Base-by-base conservation (phyloP, 306 rosid species). In the Cucurbita pepo region DNA sequence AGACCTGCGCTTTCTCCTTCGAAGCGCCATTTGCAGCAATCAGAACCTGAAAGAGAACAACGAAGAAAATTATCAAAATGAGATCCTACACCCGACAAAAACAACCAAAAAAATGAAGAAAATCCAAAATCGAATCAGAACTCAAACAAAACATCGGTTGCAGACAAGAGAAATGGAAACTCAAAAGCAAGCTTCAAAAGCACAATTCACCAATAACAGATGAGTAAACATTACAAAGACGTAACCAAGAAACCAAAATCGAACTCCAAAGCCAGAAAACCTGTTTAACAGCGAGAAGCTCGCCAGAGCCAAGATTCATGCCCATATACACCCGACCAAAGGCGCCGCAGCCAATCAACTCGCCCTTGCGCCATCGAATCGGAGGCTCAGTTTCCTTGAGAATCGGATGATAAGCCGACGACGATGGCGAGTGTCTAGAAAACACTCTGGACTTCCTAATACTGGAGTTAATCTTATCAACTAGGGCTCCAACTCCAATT, bases 341-440 rank as follows among this genome's bases (percentile, higher is more conserved):
- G 69, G 99, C 97, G 34, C 99, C 99, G 72, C 95, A 94, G 45
- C 99, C 99, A 77, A 94, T 91, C 88, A 94, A 85, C 82, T 94
- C 99, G 34, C 99, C 99, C 73, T 91, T 94, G 56, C 97, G 92
- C 99, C 99, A 94, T 88, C 99, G 89, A 86, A 94, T 94, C 86
- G 86, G 80, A 10, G 81, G 92, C 6, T 77, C 78, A 13, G 59
- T 53, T 12, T 85, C 92, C 77, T 79, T 85, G 4, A 57, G 82
- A 21, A 80, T n/a, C 14, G 88, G 77, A 48, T 77, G 77, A 34
- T 34, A 30, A 22, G 65, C 43, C 2, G 76, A 59, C 3, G 78
- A 62, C 0, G 63, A 25, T 0, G 77, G 56, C 10, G 73, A 86
- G 52, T 83, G 89, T 75, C 80, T 91, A 37, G 95, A 86, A 81